phyloP scores from a whole-genome alignment of 2,329 filamentous ascomycete genomes.

The Cytospora mali region DNA sequence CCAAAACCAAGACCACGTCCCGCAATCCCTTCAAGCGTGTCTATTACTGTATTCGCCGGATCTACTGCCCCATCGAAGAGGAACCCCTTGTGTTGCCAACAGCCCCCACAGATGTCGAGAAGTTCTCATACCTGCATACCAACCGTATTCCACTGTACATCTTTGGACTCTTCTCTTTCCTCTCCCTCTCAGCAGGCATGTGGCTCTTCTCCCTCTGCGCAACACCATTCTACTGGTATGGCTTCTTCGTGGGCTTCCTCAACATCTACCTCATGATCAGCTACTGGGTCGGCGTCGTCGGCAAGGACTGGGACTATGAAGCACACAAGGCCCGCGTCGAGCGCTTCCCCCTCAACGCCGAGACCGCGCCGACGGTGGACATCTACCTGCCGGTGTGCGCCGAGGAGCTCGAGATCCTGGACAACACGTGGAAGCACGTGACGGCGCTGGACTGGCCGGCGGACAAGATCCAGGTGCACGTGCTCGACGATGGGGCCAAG shows the following conservation, averaged over 20 bases:
- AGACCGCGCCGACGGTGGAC: constrained; percentile 43
- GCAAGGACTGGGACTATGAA: constrained; percentile 43
- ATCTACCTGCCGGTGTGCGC: constrained; percentile 47
- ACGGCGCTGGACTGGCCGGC: constrained; percentile 41
- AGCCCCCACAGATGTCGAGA: constrained; percentile 43
- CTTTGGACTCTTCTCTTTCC: constrained; percentile 44
- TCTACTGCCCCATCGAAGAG: constrained; percentile 40
- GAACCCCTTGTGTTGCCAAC: constrained; percentile 40
- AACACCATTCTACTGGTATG: constrained; percentile 43
- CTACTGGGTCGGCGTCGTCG: constrained; percentile 43
- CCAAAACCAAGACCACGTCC: constrained; percentile 18
- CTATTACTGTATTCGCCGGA: constrained; percentile 35
- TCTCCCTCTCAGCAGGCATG: constrained; percentile 45
- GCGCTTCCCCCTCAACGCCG: constrained; percentile 38
- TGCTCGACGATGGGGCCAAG: constrained; percentile 44
- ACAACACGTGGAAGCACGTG: constrained; percentile 42
- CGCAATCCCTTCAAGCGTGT: constrained; percentile 33
- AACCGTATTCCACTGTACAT: constrained; percentile 44
- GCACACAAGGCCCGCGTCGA: constrained; percentile 38
- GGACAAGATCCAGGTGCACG: constrained; percentile 41
- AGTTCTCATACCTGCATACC: constrained; percentile 43
- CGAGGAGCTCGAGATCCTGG: constrained; percentile 44
- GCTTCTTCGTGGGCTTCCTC: constrained; percentile 42
- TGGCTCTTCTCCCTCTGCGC: constrained; percentile 45
- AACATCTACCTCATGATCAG: constrained; percentile 46